Evolutionary conservation across 352 stramenopile species (phyloP).

Genomic region (Globisporangium takayamanum): DNA sequence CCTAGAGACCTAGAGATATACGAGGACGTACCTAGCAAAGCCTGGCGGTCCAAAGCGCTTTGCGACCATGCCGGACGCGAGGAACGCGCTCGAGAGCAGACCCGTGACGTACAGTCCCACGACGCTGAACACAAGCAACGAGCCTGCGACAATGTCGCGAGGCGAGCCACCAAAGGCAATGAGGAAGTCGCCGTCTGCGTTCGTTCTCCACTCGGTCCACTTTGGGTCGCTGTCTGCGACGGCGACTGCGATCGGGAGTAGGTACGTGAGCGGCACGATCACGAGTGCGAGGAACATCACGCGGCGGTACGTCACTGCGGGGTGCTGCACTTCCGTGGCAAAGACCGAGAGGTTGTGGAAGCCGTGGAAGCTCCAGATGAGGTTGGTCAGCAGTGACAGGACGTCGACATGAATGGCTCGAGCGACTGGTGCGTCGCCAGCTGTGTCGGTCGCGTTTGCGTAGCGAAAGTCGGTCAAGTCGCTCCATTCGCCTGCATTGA

Average conservation of each 20-base stretch:
- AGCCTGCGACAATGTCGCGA: slow-evolving; percentile 24
- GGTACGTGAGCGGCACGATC: slow-evolving; percentile 40
- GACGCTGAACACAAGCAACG: slow-evolving; percentile 28
- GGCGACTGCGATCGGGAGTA: slow-evolving; percentile 28
- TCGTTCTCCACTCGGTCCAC: slow-evolving; percentile 38
- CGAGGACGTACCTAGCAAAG: slow-evolving; percentile 26
- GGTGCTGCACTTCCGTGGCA: slow-evolving; percentile 32
- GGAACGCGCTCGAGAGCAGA: slow-evolving; percentile 39
- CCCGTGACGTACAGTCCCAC: slow-evolving; percentile 39
- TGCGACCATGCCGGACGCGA: slow-evolving; percentile 47
- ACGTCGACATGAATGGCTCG: slow-evolving; percentile 17
- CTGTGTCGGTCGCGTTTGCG: slow-evolving; percentile 10
- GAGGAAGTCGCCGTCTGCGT: slow-evolving; percentile 27
- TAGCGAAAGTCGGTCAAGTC: slow-evolving; percentile 27
- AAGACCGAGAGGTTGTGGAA: slow-evolving; percentile 55
- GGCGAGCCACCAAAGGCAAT: slow-evolving; percentile 29
- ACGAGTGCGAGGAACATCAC: slow-evolving; percentile 33
- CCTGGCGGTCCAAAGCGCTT: slow-evolving; percentile 41
- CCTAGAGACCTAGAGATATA: not conserved
- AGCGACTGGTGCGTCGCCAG: not conserved
- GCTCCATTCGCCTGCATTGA: slow-evolving; percentile 27
- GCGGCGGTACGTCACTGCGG: slow-evolving; percentile 25
- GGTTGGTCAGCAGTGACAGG: slow-evolving; percentile 20
- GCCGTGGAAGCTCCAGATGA: slow-evolving; percentile 53
- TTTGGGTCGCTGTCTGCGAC: slow-evolving; percentile 30